A percentile compares a stretch with the other conserved stretches of the same genome.
These are phyloP conservation scores for Camelina laxa DNA, from an alignment of 345 rosid species.

Conservation along the genomic window DNA sequence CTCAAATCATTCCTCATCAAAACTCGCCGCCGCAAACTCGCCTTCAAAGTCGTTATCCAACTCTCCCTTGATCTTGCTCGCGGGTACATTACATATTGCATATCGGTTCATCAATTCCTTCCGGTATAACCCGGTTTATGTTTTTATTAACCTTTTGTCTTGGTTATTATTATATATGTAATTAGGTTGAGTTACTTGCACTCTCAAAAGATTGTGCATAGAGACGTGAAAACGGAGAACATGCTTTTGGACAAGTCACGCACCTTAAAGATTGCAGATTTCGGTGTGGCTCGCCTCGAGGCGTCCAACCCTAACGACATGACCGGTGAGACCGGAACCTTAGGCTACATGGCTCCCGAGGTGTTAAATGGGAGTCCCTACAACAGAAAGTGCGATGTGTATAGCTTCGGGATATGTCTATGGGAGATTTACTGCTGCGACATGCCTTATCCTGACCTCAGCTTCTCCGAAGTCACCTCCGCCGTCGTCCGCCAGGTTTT, in stretches of 20 bases:
- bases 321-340: conserved; percentile 99
- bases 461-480: conserved; percentile 95
- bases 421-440: conserved; percentile 99
- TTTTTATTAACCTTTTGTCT: too few relatives aligned
- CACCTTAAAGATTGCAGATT: conserved; percentile 89
- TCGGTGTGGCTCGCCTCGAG: conserved; percentile 97
- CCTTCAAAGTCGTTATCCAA: conserved; percentile 90
- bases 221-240: conserved; percentile 99
- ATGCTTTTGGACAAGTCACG: conserved; percentile 93
- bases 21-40: conserved; percentile 86
- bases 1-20: conserved; percentile 89
- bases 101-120: neutral
- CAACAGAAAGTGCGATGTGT: conserved; percentile 94
- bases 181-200: conserved; percentile 94
- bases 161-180: neutral
- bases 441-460: conserved; percentile 98
- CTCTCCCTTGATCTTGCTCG: conserved; percentile 95
- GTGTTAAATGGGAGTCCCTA: conserved; percentile 93
- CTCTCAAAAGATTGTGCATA: conserved; percentile 84
- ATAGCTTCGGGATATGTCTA: conserved; percentile 94
- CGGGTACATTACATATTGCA: conserved; percentile 52
- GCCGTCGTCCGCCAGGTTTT: conserved; percentile 96
- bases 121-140: neutral
- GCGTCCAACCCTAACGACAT: conserved; percentile 98
- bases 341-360: conserved; percentile 99